Percentiles rank a stretch among this genome's conserved stretches.
These are phyloP conservation scores for Grifola frondosa DNA, from an alignment of 1,284 basidiomycete genomes.

Conservation along the genomic window DNA sequence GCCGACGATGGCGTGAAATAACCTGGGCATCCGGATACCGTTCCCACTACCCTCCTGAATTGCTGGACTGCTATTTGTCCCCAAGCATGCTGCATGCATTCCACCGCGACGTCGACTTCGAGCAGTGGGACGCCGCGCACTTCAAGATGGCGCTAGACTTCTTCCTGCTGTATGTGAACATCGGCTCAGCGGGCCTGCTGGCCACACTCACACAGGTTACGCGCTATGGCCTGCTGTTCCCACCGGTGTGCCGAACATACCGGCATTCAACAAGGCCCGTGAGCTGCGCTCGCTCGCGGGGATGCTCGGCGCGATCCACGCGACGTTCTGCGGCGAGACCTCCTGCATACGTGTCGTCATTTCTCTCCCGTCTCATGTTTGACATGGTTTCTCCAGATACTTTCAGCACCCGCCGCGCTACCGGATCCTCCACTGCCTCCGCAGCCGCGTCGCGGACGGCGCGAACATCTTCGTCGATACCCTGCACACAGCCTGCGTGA, in stretches of 20 bases:
- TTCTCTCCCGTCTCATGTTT: neutral
- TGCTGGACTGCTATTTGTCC: conserved; percentile 44
- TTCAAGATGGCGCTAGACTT: conserved; percentile 40
- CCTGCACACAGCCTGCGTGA: too few species aligned
- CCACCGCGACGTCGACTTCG: conserved; percentile 37
- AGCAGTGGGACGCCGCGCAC: conserved; percentile 36
- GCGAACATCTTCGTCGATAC: conserved; percentile 89
- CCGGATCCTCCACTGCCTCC: conserved; percentile 88
- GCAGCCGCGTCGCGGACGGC: conserved; percentile 84
- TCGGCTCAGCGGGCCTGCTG: conserved; percentile 44
- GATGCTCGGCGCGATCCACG: conserved; percentile 73
- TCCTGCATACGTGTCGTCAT: conserved; percentile 59
- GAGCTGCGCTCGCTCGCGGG: conserved; percentile 64
- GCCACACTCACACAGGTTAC: conserved; percentile 55
- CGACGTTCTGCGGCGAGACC: conserved; percentile 87
- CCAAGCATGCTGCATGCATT: conserved; percentile 33
- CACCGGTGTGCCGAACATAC: conserved; percentile 55
- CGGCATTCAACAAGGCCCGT: conserved; percentile 57
- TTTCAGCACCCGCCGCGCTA: conserved; percentile 88
- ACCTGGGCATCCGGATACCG: conserved; percentile 59
- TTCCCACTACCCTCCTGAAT: conserved; percentile 50
- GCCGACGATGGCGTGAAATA: conserved; percentile 45
- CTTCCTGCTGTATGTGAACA: conserved; percentile 50
- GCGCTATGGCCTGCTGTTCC: conserved; percentile 56
- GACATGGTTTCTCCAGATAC: conserved; percentile 53